These are phyloP conservation scores for Euphorbia corollata DNA, from an alignment of 441 rosid genomes.

Conservation along the genomic window DNA sequence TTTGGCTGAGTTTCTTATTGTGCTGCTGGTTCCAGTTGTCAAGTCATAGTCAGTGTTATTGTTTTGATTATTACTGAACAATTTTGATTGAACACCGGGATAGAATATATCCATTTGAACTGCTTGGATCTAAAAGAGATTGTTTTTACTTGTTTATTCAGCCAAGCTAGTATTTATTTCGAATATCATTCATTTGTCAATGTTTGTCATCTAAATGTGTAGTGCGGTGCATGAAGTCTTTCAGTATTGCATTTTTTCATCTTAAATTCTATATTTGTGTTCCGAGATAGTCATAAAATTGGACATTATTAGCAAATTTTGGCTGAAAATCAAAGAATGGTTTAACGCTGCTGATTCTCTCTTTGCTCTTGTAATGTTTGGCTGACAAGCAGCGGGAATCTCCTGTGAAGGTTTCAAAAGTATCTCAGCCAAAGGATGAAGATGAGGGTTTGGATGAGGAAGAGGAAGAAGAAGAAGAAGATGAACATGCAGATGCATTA, in stretches of 20 bases:
- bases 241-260: background rate
- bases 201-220: background rate
- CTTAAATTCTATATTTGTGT: background rate
- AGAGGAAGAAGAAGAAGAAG: slow-evolving; percentile 40
- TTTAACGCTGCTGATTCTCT: background rate
- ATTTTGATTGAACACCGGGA: background rate
- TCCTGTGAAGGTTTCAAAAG: slow-evolving; percentile 39
- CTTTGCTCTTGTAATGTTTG: background rate
- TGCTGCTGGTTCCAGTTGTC: background rate
- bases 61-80: background rate
- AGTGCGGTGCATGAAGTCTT: background rate
- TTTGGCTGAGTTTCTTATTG: background rate
- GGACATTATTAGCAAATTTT: background rate
- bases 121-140: background rate
- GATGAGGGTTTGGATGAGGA: slow-evolving; percentile 26
- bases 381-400: slow-evolving; percentile 24
- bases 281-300: background rate
- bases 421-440: slow-evolving; percentile 42
- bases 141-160: background rate
- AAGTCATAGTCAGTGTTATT: background rate
- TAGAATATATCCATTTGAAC: background rate
- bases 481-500: slow-evolving; percentile 66
- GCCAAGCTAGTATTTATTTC: background rate
- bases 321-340: background rate
- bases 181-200: background rate